Percentiles rank a stretch among this genome's conserved stretches.
These are phyloP conservation scores for Lentinula novae-zelandiae DNA, from an alignment of 1,284 basidiomycete species.

Conservation along the genomic window DNA sequence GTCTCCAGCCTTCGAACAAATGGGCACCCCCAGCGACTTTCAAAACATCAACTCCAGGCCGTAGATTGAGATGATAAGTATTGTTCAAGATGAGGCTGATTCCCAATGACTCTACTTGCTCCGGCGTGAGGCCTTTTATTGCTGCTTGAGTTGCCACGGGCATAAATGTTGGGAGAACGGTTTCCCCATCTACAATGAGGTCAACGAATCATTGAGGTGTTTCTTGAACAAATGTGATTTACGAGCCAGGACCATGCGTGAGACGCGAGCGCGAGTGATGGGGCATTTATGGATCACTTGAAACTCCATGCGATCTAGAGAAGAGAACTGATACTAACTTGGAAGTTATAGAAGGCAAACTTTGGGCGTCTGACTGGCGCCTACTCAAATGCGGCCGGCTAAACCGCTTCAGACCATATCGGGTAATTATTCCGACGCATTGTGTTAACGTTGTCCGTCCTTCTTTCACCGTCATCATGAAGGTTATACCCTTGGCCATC, in stretches of 20 bases:
- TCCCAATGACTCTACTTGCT: slow-evolving; percentile 78
- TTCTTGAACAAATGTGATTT: slow-evolving; percentile 23
- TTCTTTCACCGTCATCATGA: slow-evolving; percentile 9
- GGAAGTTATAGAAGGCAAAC: background rate
- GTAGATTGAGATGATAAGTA: slow-evolving; percentile 80
- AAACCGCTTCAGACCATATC: no score
- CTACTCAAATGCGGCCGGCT: background rate
- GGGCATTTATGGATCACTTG: slow-evolving; percentile 36
- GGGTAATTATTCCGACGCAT: background rate
- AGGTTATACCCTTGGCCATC: slow-evolving; percentile 12
- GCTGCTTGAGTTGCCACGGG: slow-evolving; percentile 87
- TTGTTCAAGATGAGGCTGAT: slow-evolving; percentile 81
- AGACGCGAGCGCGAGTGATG: slow-evolving; percentile 75
- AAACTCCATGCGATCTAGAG: slow-evolving; percentile 38
- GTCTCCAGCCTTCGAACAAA: slow-evolving; percentile 79
- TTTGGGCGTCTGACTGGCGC: background rate
- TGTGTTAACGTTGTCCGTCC: background rate
- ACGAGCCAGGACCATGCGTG: slow-evolving; percentile 71
- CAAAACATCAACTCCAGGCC: slow-evolving; percentile 72
- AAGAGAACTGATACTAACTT: background rate
- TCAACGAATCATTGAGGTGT: background rate
- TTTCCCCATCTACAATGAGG: slow-evolving; percentile 58
- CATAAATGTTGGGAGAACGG: slow-evolving; percentile 85
- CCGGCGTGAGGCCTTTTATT: slow-evolving; percentile 81
- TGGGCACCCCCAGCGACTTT: slow-evolving; percentile 77